Base-by-base conservation (phyloP, 371 early-diverging fungal genomes). In the Capillidium heterosporum region DNA sequence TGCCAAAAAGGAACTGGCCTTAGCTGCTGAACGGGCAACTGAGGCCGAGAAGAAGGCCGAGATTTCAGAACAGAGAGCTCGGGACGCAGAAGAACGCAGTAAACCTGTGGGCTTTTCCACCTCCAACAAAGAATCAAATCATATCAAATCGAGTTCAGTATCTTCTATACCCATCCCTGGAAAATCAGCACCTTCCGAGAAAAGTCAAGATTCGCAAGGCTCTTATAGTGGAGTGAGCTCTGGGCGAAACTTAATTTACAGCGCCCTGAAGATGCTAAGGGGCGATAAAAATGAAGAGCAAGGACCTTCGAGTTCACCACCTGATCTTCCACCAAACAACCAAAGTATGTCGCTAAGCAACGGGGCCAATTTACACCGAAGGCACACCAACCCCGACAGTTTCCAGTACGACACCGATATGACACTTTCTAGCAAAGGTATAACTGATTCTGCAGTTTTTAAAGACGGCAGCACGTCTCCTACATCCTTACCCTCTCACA, bases 1-100 rank as follows among this genome's bases (percentile, higher is more conserved):
- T 42, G 44, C 61, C 46, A 52, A 57, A 32, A 26, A 43, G 31
- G 23, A 60, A 40, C 11, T 57, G 39, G 26, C 32, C 29, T 27
- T 32, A n/a, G 28, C 57, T 19, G 28, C 11, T 15, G 48, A 55
- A 32, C 26, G 56, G 11, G 41, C 54, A 11, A 46, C 5, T 26
- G 42, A 48, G 26, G 50, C 58, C 7, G 50, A 51, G 23, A 32
- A 35, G 28, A 51, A 41, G 40, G 51, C 58, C 19, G 50, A n/a
- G 26, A 31, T 32, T 11, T 50, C 58, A 24, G 58, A 48, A 29
- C 19, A 31, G 26, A 19, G 42, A 51, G 50, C 51, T 4, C 10
- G 50, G 29, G 24, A 24, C 15, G 51, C 49, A 24, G 58, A 48
- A 27, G 56, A 58, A 17, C 11, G 27, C 15, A 48, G n/a, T 2